Conservation (phyloP, 306 rosid genomes). For the Canavalia ensiformis region DNA sequence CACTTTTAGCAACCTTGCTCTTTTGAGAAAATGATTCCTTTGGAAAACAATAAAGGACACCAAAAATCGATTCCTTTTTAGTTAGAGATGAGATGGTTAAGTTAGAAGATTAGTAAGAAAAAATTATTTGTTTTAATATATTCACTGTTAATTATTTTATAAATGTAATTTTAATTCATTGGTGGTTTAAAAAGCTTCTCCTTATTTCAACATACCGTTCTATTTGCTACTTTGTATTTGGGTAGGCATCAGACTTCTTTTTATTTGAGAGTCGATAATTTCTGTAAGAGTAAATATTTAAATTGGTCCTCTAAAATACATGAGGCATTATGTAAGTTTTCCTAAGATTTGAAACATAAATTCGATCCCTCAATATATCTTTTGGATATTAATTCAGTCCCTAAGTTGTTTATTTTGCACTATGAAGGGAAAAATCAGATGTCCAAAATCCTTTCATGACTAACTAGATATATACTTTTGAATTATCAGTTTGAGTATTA, state of each 20-base stretch:
- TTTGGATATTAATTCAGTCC: background rate
- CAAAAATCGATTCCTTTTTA: background rate
- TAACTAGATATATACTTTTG: background rate
- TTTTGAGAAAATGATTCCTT: background rate
- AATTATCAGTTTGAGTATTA: background rate
- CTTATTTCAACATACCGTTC: background rate
- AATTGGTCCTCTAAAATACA: background rate
- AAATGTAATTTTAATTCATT: background rate
- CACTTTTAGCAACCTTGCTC: background rate
- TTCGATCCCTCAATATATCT: background rate
- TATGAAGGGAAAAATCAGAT: background rate
- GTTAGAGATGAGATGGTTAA: background rate
- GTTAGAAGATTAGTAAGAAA: background rate
- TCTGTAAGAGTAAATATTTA: background rate
- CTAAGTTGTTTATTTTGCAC: background rate
- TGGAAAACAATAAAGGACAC: conserved; percentile 6
- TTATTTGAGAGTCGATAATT: background rate
- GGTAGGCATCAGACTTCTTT: background rate
- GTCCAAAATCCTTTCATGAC: background rate
- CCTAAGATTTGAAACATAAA: background rate
- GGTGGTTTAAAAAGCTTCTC: background rate
- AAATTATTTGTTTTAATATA: background rate
- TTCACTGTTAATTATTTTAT: background rate
- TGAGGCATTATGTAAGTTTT: background rate
- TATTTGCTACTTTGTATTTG: background rate